Evolutionary conservation across 805 yeast species (phyloP).

Genomic region (Scheffersomyces coipomensis): DNA sequence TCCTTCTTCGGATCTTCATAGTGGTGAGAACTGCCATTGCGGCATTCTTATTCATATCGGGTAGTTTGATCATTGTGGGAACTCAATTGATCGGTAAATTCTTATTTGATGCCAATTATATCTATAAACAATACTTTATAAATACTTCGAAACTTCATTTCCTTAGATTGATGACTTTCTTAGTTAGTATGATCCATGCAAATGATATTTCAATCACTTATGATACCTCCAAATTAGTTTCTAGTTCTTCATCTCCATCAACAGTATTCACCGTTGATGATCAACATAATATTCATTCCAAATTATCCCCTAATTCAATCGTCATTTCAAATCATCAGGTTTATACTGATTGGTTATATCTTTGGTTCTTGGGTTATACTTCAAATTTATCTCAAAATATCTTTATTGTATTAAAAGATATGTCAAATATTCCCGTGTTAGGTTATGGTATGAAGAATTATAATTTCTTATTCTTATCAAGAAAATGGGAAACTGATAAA

Average conservation of each 20-base stretch:
- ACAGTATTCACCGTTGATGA: constrained; percentile 26
- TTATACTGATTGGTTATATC: constrained; percentile 87
- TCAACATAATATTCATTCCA: constrained; percentile 18
- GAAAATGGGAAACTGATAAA: constrained; percentile 86
- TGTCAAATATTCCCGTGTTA: constrained; percentile 70
- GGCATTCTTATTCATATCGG: constrained; percentile 19
- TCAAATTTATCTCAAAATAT: constrained; percentile 63
- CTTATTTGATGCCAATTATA: constrained; percentile 27
- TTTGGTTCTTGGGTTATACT: constrained; percentile 84
- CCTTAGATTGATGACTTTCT: constrained; percentile 50
- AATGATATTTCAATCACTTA: constrained; percentile 51
- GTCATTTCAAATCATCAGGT: constrained; percentile 90
- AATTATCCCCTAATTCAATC: constrained; percentile 53
- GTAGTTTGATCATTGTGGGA: constrained; percentile 39
- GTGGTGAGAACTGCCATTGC: constrained; percentile 20
- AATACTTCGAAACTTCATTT: constrained; percentile 59
- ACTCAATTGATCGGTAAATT: constrained; percentile 44
- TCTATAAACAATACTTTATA: constrained; percentile 39
- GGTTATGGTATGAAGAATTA: constrained; percentile 85
- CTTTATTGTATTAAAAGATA: constrained; percentile 74
- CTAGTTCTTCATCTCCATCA: too few species aligned
- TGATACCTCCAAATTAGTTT: constrained; percentile 29
- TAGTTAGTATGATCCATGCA: constrained; percentile 52
- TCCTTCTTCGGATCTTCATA: constrained; percentile 9
- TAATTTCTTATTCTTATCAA: constrained; percentile 72